Percentiles rank a stretch among this genome's conserved stretches.
Conservation (phyloP, 306 rosid species). For the Senna siamea region DNA sequence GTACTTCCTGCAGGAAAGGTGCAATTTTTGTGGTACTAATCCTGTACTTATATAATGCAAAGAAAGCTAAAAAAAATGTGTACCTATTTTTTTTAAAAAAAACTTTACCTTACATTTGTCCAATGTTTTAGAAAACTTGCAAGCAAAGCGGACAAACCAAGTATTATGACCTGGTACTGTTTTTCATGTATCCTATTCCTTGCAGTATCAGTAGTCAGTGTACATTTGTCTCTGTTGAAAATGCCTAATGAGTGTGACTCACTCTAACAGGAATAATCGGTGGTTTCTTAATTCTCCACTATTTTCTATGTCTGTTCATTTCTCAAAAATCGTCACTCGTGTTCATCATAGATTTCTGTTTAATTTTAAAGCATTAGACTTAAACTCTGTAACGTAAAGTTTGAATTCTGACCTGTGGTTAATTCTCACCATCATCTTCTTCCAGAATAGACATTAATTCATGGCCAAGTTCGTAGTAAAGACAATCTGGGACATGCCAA, state of each 20-base stretch:
- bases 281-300: background rate
- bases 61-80: background rate
- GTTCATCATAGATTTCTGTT: background rate
- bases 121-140: background rate
- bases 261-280: background rate
- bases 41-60: background rate
- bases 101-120: background rate
- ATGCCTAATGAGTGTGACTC: conserved; percentile 1
- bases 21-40: background rate
- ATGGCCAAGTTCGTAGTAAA: no score
- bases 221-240: background rate
- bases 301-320: background rate
- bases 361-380: background rate
- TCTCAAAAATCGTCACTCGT: no score
- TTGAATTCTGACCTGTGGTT: no score
- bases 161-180: background rate
- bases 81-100: background rate
- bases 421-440: no score
- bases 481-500: no score
- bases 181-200: background rate
- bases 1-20: background rate
- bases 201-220: background rate
- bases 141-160: background rate
- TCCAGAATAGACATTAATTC: background rate
- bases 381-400: no score